phyloP scores from a whole-genome alignment of 257 asterid species.

The Rehmannia glutinosa region DNA sequence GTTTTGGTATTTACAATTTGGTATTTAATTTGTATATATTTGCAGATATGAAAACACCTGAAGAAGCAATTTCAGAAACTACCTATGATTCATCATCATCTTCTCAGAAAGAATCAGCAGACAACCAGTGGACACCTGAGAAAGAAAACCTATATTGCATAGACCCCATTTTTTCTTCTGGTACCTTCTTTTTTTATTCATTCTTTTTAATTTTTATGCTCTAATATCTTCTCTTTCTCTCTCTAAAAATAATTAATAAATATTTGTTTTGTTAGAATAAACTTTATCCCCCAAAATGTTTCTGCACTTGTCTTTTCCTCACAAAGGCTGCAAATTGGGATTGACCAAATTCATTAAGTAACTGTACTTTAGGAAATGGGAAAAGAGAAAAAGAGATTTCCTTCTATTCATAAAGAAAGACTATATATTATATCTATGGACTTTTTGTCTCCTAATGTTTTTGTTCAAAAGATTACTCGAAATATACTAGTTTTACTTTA shows the following conservation, averaged over 20 bases:
- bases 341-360: constrained; percentile 29
- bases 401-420: constrained; percentile 23
- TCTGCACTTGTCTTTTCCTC: constrained; percentile 29
- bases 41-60: constrained; percentile 36
- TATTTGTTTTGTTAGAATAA: constrained; percentile 2
- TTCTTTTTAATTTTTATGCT: neutral
- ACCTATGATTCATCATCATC: constrained; percentile 39
- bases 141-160: constrained; percentile 34
- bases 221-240: too few species aligned
- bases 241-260: neutral
- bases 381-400: constrained; percentile 2
- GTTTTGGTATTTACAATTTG: neutral
- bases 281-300: constrained; percentile 24
- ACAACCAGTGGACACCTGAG: constrained; percentile 32
- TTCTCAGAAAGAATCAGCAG: constrained; percentile 26
- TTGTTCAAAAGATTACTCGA: neutral
- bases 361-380: constrained; percentile 4
- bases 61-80: constrained; percentile 41
- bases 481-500: neutral
- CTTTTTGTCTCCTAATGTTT: neutral
- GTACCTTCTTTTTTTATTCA: constrained; percentile 14
- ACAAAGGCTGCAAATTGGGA: constrained; percentile 28
- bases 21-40: constrained; percentile 10
- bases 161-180: constrained; percentile 43
- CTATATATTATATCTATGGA: neutral